These are phyloP conservation scores for Tulasnella sp. DNA, from an alignment of 768 basidiomycete species.

Conservation along the genomic window DNA sequence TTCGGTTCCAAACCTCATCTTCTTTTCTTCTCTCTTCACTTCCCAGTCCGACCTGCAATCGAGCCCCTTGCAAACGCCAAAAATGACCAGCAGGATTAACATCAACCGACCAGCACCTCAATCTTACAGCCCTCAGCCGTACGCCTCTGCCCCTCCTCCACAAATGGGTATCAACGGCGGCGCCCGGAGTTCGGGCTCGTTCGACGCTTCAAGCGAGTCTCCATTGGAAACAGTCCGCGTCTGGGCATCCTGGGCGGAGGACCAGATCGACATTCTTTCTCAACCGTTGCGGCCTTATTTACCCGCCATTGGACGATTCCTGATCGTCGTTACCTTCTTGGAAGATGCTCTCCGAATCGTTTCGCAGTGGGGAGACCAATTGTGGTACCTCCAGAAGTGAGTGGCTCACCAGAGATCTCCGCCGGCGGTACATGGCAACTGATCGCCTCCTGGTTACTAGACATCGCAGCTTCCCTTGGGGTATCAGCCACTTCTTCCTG, in stretches of 20 bases:
- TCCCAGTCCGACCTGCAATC: slow-evolving; percentile 9
- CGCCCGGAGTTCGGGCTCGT: slow-evolving; percentile 23
- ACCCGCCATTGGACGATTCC: slow-evolving; percentile 90
- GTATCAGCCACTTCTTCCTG: slow-evolving; percentile 90
- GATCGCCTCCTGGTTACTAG: slow-evolving; percentile 44
- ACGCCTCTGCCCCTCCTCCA: slow-evolving; percentile 29
- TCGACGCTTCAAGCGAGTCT: slow-evolving; percentile 41
- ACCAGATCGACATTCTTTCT: slow-evolving; percentile 85
- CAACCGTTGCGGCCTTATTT: slow-evolving; percentile 92
- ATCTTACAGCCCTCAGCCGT: slow-evolving; percentile 19
- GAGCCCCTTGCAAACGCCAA: not conserved
- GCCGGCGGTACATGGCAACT: not conserved
- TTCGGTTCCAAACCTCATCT: not conserved
- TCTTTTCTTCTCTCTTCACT: slow-evolving; percentile 1
- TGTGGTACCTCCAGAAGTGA: slow-evolving; percentile 96
- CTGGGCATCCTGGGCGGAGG: slow-evolving; percentile 75
- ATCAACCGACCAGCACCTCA: slow-evolving; percentile 33
- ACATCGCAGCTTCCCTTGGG: slow-evolving; percentile 94
- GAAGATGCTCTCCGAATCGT: slow-evolving; percentile 93
- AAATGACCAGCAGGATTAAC: slow-evolving; percentile 33
- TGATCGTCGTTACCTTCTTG: slow-evolving; percentile 97
- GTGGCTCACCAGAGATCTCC: slow-evolving; percentile 37
- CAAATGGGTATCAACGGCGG: slow-evolving; percentile 16
- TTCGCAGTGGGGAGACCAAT: slow-evolving; percentile 94
- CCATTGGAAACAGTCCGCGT: slow-evolving; percentile 73